phyloP scores from a whole-genome alignment of 106 monocot genomes.

The Dendrobium chrysotoxum region DNA sequence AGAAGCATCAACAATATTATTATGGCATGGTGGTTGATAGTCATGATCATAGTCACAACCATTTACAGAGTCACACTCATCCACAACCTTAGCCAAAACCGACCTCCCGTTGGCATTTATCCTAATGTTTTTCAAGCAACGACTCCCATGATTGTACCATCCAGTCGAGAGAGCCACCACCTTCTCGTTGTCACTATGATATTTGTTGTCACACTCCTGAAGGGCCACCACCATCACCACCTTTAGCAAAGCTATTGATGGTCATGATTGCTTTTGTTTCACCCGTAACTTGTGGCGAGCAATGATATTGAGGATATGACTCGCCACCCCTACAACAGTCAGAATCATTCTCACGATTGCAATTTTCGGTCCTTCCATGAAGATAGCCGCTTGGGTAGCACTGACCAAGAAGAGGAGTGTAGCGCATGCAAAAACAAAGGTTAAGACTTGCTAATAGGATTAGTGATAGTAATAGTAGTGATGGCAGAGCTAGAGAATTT shows the following conservation, averaged over 20 bases:
- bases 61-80: slow-evolving; percentile 36
- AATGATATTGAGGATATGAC: slow-evolving; percentile 25
- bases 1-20: slow-evolving; percentile 30
- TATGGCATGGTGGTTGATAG: slow-evolving; percentile 25
- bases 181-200: slow-evolving; percentile 23
- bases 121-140: slow-evolving; percentile 18
- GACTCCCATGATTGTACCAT: slow-evolving; percentile 29
- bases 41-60: slow-evolving; percentile 35
- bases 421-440: background rate
- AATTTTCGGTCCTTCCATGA: slow-evolving; percentile 3
- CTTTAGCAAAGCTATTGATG: slow-evolving; percentile 23
- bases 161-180: slow-evolving; percentile 30
- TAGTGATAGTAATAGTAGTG: background rate
- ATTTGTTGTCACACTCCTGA: slow-evolving; percentile 31
- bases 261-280: slow-evolving; percentile 17
- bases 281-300: slow-evolving; percentile 28
- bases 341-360: slow-evolving; percentile 20
- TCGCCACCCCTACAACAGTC: slow-evolving; percentile 15
- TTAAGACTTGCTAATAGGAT: background rate
- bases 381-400: slow-evolving; percentile 16
- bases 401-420: background rate
- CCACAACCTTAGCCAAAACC: slow-evolving; percentile 31
- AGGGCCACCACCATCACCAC: slow-evolving; percentile 28
- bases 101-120: slow-evolving; percentile 31
- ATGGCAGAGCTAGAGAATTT: background rate